Conservation (phyloP, 257 asterid species). For the Ophiorrhiza pumila region DNA sequence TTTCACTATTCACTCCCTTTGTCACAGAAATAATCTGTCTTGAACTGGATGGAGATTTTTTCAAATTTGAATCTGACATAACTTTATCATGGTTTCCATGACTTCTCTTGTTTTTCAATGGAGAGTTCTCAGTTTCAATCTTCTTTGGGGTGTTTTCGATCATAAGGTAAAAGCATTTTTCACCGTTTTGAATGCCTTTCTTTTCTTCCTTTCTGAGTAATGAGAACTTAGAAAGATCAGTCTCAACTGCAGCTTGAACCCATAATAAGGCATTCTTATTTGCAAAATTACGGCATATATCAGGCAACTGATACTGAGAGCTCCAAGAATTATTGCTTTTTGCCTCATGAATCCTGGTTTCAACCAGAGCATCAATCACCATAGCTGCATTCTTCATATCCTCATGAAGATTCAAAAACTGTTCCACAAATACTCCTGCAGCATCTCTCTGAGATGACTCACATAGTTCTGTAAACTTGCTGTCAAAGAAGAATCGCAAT, state of each 20-base stretch:
- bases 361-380: slow-evolving; percentile 31
- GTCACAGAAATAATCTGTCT: slow-evolving; percentile 24
- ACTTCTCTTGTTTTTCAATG: slow-evolving; percentile 33
- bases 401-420: slow-evolving; percentile 53
- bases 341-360: slow-evolving; percentile 26
- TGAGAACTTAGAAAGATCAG: slow-evolving; percentile 64
- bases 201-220: slow-evolving; percentile 49
- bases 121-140: slow-evolving; percentile 26
- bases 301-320: slow-evolving; percentile 21
- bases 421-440: slow-evolving; percentile 57
- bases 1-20: slow-evolving; percentile 26
- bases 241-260: slow-evolving; percentile 84
- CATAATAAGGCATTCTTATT: slow-evolving; percentile 56
- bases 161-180: slow-evolving; percentile 40
- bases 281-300: slow-evolving; percentile 16
- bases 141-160: slow-evolving; percentile 40
- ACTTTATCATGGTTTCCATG: slow-evolving; percentile 20
- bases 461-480: slow-evolving; percentile 71
- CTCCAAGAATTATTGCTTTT: slow-evolving; percentile 17
- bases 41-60: slow-evolving; percentile 28
- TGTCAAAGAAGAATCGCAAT: slow-evolving; percentile 20
- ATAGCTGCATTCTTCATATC: slow-evolving; percentile 43
- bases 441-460: slow-evolving; percentile 46
- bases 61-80: slow-evolving; percentile 22
- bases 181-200: slow-evolving; percentile 30